Percentiles rank a stretch among this genome's conserved stretches.
These are phyloP conservation scores for Cryphonectria parasitica DNA, from an alignment of 2,329 filamentous ascomycete species.

Conservation along the genomic window DNA sequence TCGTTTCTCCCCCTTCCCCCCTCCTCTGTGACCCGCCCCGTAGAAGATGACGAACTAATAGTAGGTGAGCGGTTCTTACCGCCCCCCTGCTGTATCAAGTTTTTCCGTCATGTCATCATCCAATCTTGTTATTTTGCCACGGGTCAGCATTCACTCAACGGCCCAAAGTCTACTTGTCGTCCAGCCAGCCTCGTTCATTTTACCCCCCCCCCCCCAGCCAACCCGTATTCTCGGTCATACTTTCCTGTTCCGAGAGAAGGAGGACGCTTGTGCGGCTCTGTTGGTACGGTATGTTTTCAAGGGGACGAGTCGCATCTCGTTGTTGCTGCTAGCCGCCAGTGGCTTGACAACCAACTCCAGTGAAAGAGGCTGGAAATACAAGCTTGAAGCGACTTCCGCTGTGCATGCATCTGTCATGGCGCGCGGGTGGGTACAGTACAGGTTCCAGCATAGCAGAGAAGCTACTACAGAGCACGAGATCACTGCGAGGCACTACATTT, in stretches of 20 bases:
- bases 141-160: not conserved
- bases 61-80: too few species aligned
- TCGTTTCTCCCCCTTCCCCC: too few species aligned
- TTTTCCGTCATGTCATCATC: not conserved
- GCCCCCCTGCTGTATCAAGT: not conserved
- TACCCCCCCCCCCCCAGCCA: not conserved
- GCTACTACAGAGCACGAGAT: not conserved
- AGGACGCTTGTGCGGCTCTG: not conserved
- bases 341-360: not conserved
- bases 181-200: not conserved
- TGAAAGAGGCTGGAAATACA: not conserved
- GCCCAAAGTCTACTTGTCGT: not conserved
- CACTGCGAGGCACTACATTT: not conserved
- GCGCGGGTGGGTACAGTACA: not conserved
- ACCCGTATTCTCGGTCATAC: slow-evolving; percentile 5
- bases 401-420: not conserved
- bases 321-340: not conserved
- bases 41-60: too few species aligned
- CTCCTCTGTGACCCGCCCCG: too few species aligned
- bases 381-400: not conserved
- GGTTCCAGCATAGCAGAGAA: not conserved
- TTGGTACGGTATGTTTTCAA: not conserved
- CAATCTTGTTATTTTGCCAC: not conserved
- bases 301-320: slow-evolving; percentile 1
- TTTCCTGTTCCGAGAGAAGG: not conserved